Evolutionary conservation across 345 rosid genomes (phyloP), one percentile per base, ranked within the genome.

Genomic region (Aethionema arabicum): DNA sequence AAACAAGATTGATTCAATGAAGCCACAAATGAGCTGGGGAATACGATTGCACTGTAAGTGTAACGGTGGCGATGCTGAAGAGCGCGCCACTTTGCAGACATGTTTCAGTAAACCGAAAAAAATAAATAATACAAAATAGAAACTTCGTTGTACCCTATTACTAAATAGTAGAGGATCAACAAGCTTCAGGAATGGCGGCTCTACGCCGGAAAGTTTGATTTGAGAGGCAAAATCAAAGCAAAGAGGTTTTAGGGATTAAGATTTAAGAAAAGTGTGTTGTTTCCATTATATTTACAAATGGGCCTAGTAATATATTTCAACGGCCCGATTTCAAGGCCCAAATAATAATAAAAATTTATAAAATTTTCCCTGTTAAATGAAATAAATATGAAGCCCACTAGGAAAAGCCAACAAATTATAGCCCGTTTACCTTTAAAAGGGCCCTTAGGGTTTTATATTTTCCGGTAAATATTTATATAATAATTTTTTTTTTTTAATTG

Each of bases 31-130:
- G 79, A 59, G 43, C 75, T 65, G 2, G 97, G 90, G 77, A 85
- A 92, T 27, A 80, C 57, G 48, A 92, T 79, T n/a, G 93, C 89
- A 69, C 79, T 83, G 85, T 92, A 87, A 12, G 96, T 92, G 75
- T 83, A 92, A 36, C 95, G 95, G 74, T 92, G 98, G 59, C 98
- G 91, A 55, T 92, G 95, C 77, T 92, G 98, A 45, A 89, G 51
- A 38, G 98, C 97, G 56, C 98, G 86, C 97, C 98, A 89, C 71
- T 92, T 92, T 8, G 96, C 91, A 3, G 98, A 92, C 98, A 92
- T 92, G 35, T 30, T 73, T 32, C 46, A 13, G 7, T 37, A 5
- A 49, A 21, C 35, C 45, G 5, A 40, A 13, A 38, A 65, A 43
- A 55, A 55, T 16, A 6, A 38, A 15, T n/a, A n/a, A n/a, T n/a